phyloP scores from a whole-genome alignment of 1,284 basidiomycete species.

The Papiliotrema laurentii region DNA sequence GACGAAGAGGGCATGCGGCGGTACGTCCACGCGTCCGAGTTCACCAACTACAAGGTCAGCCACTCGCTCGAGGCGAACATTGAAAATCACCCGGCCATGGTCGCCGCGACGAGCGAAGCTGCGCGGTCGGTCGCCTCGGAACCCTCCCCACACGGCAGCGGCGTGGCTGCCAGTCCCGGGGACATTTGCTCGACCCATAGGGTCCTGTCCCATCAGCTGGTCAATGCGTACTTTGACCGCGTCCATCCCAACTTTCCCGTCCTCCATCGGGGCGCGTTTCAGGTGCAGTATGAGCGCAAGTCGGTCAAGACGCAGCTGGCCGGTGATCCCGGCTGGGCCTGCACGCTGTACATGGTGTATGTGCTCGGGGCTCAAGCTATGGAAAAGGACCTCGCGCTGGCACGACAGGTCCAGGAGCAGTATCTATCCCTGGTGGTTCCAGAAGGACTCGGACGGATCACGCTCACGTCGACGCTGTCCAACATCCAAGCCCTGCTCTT shows the following conservation, averaged over 20 bases:
- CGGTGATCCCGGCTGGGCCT: constrained; percentile 9
- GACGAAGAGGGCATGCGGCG: constrained; percentile 14
- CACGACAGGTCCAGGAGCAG: constrained; percentile 5
- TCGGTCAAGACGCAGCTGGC: neutral
- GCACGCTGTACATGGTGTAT: constrained; percentile 13
- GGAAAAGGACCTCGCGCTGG: constrained; percentile 3
- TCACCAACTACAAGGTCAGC: constrained; percentile 14
- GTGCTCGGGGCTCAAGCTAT: constrained; percentile 15
- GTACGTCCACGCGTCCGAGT: constrained; percentile 16
- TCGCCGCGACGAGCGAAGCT: constrained; percentile 7
- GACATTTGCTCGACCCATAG: neutral
- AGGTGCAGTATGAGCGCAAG: constrained; percentile 7
- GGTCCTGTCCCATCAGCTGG: constrained; percentile 1
- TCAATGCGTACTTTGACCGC: constrained; percentile 14
- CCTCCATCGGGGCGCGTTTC: constrained; percentile 14
- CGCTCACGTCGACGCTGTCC: constrained; percentile 10
- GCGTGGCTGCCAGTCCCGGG: neutral
- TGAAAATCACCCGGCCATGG: constrained; percentile 12
- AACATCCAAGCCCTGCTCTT: constrained; percentile 20
- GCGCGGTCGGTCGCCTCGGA: neutral
- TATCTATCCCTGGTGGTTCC: constrained; percentile 12
- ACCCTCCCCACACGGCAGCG: neutral
- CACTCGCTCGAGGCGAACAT: constrained; percentile 15
- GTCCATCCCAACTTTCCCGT: constrained; percentile 18
- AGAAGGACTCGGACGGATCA: constrained; percentile 11